Percentiles rank a stretch among this genome's conserved stretches.
These are phyloP conservation scores for Xylaria sp. DNA, from an alignment of 2,329 filamentous ascomycete genomes.

Conservation along the genomic window DNA sequence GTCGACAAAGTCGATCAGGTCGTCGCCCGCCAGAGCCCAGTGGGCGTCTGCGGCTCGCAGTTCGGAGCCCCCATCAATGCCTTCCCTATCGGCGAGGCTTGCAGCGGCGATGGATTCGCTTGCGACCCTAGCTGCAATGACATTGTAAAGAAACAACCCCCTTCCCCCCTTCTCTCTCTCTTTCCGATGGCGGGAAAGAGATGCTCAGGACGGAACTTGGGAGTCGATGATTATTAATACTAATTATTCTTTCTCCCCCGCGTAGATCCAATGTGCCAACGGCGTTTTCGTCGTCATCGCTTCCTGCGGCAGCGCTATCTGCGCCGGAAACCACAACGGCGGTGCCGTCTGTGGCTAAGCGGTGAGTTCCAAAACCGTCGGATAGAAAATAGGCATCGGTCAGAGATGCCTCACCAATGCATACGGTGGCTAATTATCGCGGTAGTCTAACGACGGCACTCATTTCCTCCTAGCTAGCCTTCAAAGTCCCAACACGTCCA, in stretches of 20 bases:
- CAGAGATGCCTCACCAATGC: background rate
- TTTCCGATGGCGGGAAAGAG: background rate
- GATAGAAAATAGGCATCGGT: too few species aligned
- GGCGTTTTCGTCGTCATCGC: slow-evolving; percentile 38
- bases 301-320: slow-evolving; percentile 34
- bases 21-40: slow-evolving; percentile 27
- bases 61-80: slow-evolving; percentile 36
- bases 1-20: slow-evolving; percentile 13
- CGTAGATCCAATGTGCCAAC: slow-evolving; percentile 39
- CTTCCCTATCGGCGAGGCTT: slow-evolving; percentile 34
- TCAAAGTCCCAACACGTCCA: background rate
- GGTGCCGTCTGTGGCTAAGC: slow-evolving; percentile 38
- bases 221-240: background rate
- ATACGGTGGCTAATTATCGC: background rate
- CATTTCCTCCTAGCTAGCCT: background rate
- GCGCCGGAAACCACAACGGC: slow-evolving; percentile 38
- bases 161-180: background rate
- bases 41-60: slow-evolving; percentile 34
- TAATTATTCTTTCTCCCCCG: background rate
- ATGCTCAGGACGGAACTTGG: background rate
- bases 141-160: slow-evolving; percentile 27
- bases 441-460: background rate
- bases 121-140: slow-evolving; percentile 34
- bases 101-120: slow-evolving; percentile 33
- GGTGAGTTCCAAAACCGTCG: slow-evolving; percentile 2